These are phyloP conservation scores for carrot (Daucus carota) DNA, from an alignment of 129 eudicot species.

Conservation along the genomic window DH1_v3.0 NC_030384.2:42264001-42264500, in stretches of 20 bases:
- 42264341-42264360: slow-evolving; percentile 87
- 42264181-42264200: neutral
- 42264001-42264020: neutral
- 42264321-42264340: slow-evolving; percentile 95
- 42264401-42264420: slow-evolving; percentile 51
- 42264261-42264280: neutral
- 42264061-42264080: neutral
- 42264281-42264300: slow-evolving; percentile 43
- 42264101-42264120: neutral
- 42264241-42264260: neutral
- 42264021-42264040: neutral
- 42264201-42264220: neutral
- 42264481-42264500: neutral
- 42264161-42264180: neutral
- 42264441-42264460: slow-evolving; percentile 78
- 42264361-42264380: slow-evolving; percentile 86
- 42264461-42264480: slow-evolving; percentile 34
- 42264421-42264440: slow-evolving; percentile 56
- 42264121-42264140: neutral
- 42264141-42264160: neutral
- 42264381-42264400: slow-evolving; percentile 67
- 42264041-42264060: neutral
- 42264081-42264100: neutral
- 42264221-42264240: neutral
- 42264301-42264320: slow-evolving; percentile 84